A percentile compares a stretch with the other conserved stretches of the same genome.
phyloP scores from a whole-genome alignment of 169 alveolate genomes.

The Plasmodium relictum region DNA sequence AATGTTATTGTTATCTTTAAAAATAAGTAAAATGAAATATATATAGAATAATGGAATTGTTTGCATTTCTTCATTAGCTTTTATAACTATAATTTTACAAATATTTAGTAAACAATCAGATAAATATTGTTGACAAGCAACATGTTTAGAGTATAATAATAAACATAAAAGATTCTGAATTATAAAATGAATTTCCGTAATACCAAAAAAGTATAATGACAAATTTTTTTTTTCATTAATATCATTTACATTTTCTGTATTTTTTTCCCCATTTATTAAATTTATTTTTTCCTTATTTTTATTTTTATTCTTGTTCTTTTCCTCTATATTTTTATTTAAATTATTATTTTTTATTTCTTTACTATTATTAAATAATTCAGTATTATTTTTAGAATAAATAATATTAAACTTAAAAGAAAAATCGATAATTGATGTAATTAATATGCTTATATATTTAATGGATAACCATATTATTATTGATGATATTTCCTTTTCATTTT shows the following conservation, averaged over 20 bases:
- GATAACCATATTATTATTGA: constrained; percentile 75
- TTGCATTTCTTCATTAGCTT: constrained; percentile 51
- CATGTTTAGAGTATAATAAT: constrained; percentile 61
- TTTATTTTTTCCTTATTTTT: neutral
- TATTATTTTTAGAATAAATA: neutral
- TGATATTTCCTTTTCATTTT: constrained; percentile 63
- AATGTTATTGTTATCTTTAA: constrained; percentile 16
- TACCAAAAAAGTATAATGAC: constrained; percentile 40
- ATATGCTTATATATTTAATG: constrained; percentile 56
- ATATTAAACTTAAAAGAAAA: constrained; percentile 55
- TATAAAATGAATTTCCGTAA: constrained; percentile 59
- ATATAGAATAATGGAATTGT: constrained; percentile 73
- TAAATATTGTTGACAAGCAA: constrained; percentile 76
- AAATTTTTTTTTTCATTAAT: neutral
- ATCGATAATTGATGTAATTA: constrained; percentile 71
- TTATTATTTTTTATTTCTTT: neutral
- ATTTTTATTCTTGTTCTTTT: neutral
- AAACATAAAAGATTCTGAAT: constrained; percentile 73
- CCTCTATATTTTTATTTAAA: neutral
- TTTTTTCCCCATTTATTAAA: neutral
- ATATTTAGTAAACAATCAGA: constrained; percentile 53
- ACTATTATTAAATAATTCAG: no score
- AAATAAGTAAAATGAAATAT: constrained; percentile 58
- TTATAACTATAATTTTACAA: constrained; percentile 63
- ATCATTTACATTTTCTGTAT: neutral